Evolutionary conservation across 164 flowering plant species (phyloP), one percentile per base, ranked within the genome.

Genomic region (Umbilicus rupestris): DNA sequence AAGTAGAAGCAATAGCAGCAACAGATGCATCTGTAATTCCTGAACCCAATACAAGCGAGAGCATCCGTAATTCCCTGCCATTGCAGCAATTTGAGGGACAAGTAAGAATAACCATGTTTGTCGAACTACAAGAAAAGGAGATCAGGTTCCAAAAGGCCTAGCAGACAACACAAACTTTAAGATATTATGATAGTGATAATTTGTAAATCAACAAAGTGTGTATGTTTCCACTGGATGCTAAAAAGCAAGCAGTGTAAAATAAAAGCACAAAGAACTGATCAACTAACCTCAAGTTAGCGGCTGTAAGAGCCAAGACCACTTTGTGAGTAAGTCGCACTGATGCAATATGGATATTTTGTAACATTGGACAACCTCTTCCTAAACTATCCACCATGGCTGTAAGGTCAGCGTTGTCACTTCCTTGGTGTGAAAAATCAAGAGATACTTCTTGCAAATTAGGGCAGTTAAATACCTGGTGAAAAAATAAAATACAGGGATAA

Each of bases 11-110:
- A 73, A 95, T 92, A 39, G 99, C 92, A 73, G 96, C 98, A 63
- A 92, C 96, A 73, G 98, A 90, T 62, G 97, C 98, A 87, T 95
- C 99, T 39, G 92, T 88, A 69, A 95, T 87, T 72, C 79, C 94
- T 44, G 88, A 72, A 68, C 99, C 99, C 81, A 90, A 88, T 45
- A 95, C 85, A 71, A 95, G 87, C 9, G 99, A 90, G 47, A 95
- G 98, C 98, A 88, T 92, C 39, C 87, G 82, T 81, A 95, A 73
- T 20, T 78, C 82, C 84, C 99, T 95, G 79, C 39, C 65, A 12
- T 30, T 20, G 47, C 28, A 63, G 19, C 7, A 63, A 71, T 9
- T n/a, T 1, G 28, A 24, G 39, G 42, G 64, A 17, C 37, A n/a
- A 16, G 29, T 63, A 29, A 14, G 42, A 62, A 22, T 12, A 31